Evolutionary conservation across 768 basidiomycete genomes (phyloP).

Genomic region (Roridomyces roridus): DNA sequence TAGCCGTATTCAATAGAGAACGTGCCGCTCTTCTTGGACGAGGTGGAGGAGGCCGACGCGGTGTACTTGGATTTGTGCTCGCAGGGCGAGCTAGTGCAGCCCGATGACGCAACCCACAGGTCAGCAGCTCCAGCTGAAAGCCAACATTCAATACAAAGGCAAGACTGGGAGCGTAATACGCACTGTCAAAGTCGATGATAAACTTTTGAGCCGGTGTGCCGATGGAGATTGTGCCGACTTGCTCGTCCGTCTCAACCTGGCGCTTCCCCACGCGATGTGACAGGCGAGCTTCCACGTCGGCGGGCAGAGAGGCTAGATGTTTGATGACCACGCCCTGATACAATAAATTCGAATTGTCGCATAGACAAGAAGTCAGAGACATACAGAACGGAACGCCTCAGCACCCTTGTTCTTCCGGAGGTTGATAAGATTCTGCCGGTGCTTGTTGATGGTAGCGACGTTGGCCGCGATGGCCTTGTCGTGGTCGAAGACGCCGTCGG

Average conservation of each 20-base stretch:
- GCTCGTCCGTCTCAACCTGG: constrained; percentile 39
- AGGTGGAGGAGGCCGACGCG: constrained; percentile 34
- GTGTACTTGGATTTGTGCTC: constrained; percentile 35
- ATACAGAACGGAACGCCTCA: neutral
- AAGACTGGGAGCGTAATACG: neutral
- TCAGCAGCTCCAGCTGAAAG: constrained; percentile 8
- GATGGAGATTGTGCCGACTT: constrained; percentile 45
- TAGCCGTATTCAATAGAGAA: constrained; percentile 51
- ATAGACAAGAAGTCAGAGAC: too few species aligned
- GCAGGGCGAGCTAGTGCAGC: constrained; percentile 35
- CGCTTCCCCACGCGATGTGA: constrained; percentile 25
- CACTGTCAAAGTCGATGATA: constrained; percentile 47
- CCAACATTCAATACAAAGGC: neutral
- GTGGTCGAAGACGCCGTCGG: constrained; percentile 29
- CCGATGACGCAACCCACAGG: constrained; percentile 37
- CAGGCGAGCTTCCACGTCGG: constrained; percentile 16
- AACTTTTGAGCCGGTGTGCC: constrained; percentile 42
- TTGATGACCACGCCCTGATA: constrained; percentile 36
- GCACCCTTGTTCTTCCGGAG: constrained; percentile 25
- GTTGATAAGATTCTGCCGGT: constrained; percentile 32
- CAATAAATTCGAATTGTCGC: too few species aligned
- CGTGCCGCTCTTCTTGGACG: constrained; percentile 29
- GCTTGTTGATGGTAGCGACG: constrained; percentile 28
- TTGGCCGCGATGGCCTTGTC: constrained; percentile 22
- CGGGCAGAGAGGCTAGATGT: constrained; percentile 26